Evolutionary conservation across 495 filamentous ascomycete species (phyloP), one percentile per base, ranked within the genome.

Genomic region (Penicillium arizonense): DNA sequence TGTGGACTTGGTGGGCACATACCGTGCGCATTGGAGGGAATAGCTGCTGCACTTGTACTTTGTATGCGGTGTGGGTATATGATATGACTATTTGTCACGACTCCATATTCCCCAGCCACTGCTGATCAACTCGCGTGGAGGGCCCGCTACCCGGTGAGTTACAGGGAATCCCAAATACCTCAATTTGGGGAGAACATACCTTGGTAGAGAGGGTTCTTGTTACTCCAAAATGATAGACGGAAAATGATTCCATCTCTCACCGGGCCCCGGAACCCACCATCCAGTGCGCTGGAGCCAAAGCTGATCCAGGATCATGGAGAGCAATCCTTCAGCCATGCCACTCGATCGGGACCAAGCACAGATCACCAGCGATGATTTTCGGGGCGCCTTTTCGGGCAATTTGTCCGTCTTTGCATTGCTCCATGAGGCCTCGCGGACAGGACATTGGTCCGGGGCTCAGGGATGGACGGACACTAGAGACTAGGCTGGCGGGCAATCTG

Each of bases 121-220:
- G 57, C 55, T 32, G 57, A 63, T 60, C 61, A 39, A 41, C 55
- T 62, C 43, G 56, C 53, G 48, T 62, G 62, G 56, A 13, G 60
- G 52, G 58, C 52, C 1, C 18, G 18, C 55, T 52, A 35, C 38
- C 52, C 42, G 57, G 55, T 5, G 34, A 41, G 5, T n/a, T 18
- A 16, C 36, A 50, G 54, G 54, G 14, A 51, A 41, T 30, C 36
- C 50, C 21, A 37, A 46, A 12, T 50, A 52, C 58, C 38, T 30
- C 39, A 28, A 24, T n/a, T 30, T 18, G 37, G 47, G 24, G 18
- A 46, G 28, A 30, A 30, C 28, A 30, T 0, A 30, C 28, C 28
- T 30, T 30, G 28, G 9, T 30, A 5, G 5, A 2, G 28, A 30
- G 2, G 28, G 28, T 30, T 30, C 28, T 9, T 10, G 28, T 30